Conservation (phyloP, 768 basidiomycete species). For the Russula sp. region DNA sequence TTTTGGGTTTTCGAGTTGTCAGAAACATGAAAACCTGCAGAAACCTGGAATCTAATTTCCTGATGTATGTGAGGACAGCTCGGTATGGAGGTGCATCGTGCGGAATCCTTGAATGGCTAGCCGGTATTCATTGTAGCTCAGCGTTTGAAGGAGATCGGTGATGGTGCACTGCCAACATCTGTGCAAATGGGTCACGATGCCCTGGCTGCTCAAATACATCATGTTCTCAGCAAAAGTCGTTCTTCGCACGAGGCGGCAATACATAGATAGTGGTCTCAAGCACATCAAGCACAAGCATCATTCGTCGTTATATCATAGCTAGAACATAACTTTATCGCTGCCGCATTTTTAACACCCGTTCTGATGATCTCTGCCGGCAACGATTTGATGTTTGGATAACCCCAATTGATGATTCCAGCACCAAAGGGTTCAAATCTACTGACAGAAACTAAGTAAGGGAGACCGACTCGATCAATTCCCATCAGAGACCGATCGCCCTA, state of each 20-base stretch:
- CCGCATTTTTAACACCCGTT: not conserved
- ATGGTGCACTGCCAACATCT: conserved; percentile 65
- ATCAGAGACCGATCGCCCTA: not conserved
- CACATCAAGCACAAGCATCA: too few relatives aligned
- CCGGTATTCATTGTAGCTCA: conserved; percentile 87
- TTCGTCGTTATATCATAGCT: not conserved
- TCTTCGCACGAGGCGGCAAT: conserved; percentile 77
- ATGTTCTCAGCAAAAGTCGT: conserved; percentile 83
- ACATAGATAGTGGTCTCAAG: conserved; percentile 27
- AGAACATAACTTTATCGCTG: not conserved
- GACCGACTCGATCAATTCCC: not conserved
- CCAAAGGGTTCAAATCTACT: not conserved
- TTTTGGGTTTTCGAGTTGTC: too few relatives aligned
- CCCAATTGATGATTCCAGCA: not conserved
- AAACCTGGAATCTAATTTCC: too few relatives aligned
- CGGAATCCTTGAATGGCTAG: conserved; percentile 90
- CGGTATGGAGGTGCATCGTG: conserved; percentile 85
- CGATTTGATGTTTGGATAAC: not conserved
- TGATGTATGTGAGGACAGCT: conserved; percentile 48
- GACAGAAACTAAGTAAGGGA: not conserved
- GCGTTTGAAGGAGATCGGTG: conserved; percentile 65
- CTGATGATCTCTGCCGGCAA: too few relatives aligned
- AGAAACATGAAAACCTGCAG: too few relatives aligned
- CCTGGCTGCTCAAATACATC: conserved; percentile 90
- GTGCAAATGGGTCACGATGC: conserved; percentile 79